Base-by-base conservation (phyloP, 345 rosid genomes). In the Gossypioides kirkii region DNA sequence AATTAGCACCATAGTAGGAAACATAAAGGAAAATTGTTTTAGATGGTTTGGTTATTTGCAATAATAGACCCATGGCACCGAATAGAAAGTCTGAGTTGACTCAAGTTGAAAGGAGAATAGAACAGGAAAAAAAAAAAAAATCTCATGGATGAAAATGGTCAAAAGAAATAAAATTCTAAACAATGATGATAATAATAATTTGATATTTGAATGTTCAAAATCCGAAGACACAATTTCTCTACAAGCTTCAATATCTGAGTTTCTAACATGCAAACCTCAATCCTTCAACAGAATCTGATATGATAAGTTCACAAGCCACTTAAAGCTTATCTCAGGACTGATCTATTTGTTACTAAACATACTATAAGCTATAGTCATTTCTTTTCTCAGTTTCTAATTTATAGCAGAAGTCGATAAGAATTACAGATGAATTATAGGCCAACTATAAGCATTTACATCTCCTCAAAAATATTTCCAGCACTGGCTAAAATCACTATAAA, bases 251-350 rank as follows among this genome's bases (percentile, higher is more conserved):
- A 53, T 36, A 70, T 13, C 23, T 36, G 11, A 52, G 18, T 22
- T 32, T 36, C 47, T 70, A 52, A 70, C 61, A 20, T 18, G 32
- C 32, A 70, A n/a, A 70, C 60, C 46, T 47, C 28, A 70, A 70
- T 38, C n/a, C 16, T 54, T 17, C 36, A 52, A 47, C 18, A 70
- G 28, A 53, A 52, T n/a, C 26, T 52, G 41, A 18, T 36, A 36
- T 54, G 20, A 53, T 6, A 54, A 70, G 32, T 53, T 38, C 2
- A 18, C 49, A 70, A 70, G 14, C 47, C 61, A 70, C 49, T 38
- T 32, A 70, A 53, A 38, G 61, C 47, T 52, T 18, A 69, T n/a
- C 61, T 69, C 42, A 25, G 71, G 56, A 25, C 22, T 26, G 22
- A 26, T 26, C 56, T 26, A 47, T 47, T 47, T 16, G 6, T 52